Evolutionary conservation across 2,329 filamentous ascomycete species (phyloP), one percentile per base, ranked within the genome.

Genomic region (Magnaporthiopsis poae): DNA sequence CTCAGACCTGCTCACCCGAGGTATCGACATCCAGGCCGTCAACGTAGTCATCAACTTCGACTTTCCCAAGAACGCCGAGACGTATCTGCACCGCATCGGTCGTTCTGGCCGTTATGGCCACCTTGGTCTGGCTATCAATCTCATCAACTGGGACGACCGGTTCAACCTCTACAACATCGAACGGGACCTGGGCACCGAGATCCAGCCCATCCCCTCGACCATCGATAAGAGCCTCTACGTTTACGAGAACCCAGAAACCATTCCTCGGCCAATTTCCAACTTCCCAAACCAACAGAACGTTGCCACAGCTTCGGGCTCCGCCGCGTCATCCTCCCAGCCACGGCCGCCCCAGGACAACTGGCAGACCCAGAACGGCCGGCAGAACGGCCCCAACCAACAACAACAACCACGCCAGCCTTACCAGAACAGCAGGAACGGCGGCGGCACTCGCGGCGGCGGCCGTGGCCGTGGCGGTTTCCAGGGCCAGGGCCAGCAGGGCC

Each of bases 31-130:
- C 71, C 95, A 99, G 79, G 95, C 95, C 66, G 95, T 99, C 75
- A 99, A 99, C 73, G 95, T 99, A 66, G 95, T 99, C 76, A 99
- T 99, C 86, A 99, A 99, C 82, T 99, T 99, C 74, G 95, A 99
- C 75, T 99, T 99, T 77, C 95, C 95, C 66, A 99, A 99, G 82
- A 99, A 99, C 74, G 96, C 95, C 21, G 95, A 99, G 80, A 99
- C 95, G 0, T 99, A 99, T 76, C 88, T 99, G 67, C 95, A 99
- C 80, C 92, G 95, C 72, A 99, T 99, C 76, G 95, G 95, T 82
- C 91, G 95, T 75, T 99, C 95, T 65, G 95, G 95, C 71, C 91
- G 95, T 71, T 99, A 96, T 76, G 95, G 95, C 71, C 95, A 99
- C 80, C 85, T 98, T 74, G 95, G 95, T 85, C 83, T 99, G 71